phyloP scores from a whole-genome alignment of 495 filamentous ascomycete species.

The Trichoderma reesei region DNA sequence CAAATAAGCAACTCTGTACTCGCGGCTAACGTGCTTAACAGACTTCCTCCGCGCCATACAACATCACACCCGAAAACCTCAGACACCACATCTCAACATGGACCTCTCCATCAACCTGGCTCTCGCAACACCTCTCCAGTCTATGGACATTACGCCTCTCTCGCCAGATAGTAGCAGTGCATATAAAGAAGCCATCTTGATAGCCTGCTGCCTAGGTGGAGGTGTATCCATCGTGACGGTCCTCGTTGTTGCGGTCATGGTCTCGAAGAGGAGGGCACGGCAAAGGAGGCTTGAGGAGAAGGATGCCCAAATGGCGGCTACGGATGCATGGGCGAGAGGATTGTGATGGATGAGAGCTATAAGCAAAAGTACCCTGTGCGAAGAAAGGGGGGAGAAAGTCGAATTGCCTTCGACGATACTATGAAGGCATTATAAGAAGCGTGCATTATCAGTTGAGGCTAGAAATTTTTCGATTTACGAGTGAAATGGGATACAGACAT shows the following conservation, averaged over 20 bases:
- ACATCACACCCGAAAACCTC: no score
- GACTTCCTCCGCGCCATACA: no score
- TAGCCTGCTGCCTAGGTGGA: background rate
- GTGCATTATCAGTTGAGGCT: no score
- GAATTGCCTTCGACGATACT: no score
- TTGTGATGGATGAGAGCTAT: background rate
- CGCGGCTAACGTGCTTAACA: no score
- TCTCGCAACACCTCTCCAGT: background rate
- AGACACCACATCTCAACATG: background rate
- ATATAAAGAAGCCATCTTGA: background rate
- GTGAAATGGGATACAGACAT: no score
- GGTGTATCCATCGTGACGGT: background rate
- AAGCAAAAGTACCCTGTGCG: background rate
- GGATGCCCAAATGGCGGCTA: background rate
- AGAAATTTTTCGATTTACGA: no score
- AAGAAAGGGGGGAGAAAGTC: no score
- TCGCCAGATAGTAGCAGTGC: background rate
- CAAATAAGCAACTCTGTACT: no score
- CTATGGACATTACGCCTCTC: background rate
- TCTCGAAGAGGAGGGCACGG: background rate
- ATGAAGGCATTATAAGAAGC: no score
- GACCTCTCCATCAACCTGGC: background rate
- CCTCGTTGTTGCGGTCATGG: background rate
- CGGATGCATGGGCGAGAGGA: background rate
- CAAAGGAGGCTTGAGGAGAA: background rate